Conservation (phyloP, 2,329 filamentous ascomycete genomes). For the Magnaporthiopsis incrustans region DNA sequence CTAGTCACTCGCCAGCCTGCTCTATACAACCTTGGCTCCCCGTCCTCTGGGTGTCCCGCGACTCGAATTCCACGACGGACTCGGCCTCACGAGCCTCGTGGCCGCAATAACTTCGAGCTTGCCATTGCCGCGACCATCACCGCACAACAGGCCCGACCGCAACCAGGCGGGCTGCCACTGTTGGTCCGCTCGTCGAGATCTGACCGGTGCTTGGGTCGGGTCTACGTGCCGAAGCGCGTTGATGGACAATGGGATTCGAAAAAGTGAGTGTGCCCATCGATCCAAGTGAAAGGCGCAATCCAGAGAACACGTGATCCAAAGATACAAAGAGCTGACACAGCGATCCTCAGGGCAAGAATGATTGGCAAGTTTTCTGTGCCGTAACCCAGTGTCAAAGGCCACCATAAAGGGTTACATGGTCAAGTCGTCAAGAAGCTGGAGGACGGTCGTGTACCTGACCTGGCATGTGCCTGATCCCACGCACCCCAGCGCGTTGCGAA, state of each 20-base stretch:
- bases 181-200: slow-evolving; percentile 80
- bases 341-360: too few species aligned
- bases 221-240: slow-evolving; percentile 62
- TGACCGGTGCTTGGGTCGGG: slow-evolving; percentile 69
- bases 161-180: slow-evolving; percentile 74
- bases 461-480: slow-evolving; percentile 16
- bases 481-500: slow-evolving; percentile 16
- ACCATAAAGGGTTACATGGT: too few species aligned
- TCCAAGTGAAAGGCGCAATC: not conserved
- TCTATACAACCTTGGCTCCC: slow-evolving; percentile 75
- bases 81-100: slow-evolving; percentile 74
- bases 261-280: slow-evolving; percentile 16
- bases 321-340: too few species aligned
- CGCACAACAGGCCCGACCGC: slow-evolving; percentile 65
- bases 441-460: slow-evolving; percentile 22
- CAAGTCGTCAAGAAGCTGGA: slow-evolving; percentile 22
- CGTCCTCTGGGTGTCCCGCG: slow-evolving; percentile 54
- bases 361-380: too few species aligned
- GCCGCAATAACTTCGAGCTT: slow-evolving; percentile 91
- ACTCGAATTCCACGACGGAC: slow-evolving; percentile 66
- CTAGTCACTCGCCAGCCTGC: slow-evolving; percentile 70
- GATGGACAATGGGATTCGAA: slow-evolving; percentile 48
- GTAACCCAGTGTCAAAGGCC: too few species aligned
- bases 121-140: slow-evolving; percentile 84
- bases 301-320: too few species aligned